A percentile compares a stretch with the other conserved stretches of the same genome.
Conservation (phyloP, 768 basidiomycete species). For the Phylloporus arenicola region DNA sequence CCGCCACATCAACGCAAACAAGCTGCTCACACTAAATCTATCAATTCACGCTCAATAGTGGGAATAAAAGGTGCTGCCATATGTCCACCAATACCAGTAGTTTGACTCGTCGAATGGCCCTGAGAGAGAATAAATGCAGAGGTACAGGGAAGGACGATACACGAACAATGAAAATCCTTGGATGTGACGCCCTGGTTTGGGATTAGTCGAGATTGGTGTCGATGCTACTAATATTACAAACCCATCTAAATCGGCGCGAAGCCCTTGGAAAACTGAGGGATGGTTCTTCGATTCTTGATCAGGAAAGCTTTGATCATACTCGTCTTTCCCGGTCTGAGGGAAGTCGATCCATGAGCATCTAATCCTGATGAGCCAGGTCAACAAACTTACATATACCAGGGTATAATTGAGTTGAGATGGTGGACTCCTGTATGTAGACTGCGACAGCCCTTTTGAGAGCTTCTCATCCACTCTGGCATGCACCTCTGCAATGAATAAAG, state of each 20-base stretch:
- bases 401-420: conserved; percentile 2
- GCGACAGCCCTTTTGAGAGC: not conserved
- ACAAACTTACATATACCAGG: conserved; percentile 7
- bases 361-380: not conserved
- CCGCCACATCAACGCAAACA: not conserved
- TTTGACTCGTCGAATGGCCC: conserved; percentile 12
- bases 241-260: conserved; percentile 12
- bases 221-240: not conserved
- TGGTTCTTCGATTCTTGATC: not conserved
- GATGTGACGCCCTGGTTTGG: conserved; percentile 44
- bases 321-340: conserved; percentile 2
- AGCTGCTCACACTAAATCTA: conserved; percentile 1
- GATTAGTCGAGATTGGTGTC: not conserved
- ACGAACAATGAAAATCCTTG: conserved; percentile 72
- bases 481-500: conserved; percentile 20
- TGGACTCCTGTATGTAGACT: conserved; percentile 1
- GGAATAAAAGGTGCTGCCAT: conserved; percentile 8
- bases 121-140: not conserved
- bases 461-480: not conserved
- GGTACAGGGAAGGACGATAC: too few relatives aligned
- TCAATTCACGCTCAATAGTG: conserved; percentile 9
- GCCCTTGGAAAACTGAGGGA: not conserved
- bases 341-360: not conserved
- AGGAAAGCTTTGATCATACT: not conserved
- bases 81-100: conserved; percentile 9